phyloP scores from a whole-genome alignment of 116 monocot genomes.

The Trichopus zeylanicus region DNA sequence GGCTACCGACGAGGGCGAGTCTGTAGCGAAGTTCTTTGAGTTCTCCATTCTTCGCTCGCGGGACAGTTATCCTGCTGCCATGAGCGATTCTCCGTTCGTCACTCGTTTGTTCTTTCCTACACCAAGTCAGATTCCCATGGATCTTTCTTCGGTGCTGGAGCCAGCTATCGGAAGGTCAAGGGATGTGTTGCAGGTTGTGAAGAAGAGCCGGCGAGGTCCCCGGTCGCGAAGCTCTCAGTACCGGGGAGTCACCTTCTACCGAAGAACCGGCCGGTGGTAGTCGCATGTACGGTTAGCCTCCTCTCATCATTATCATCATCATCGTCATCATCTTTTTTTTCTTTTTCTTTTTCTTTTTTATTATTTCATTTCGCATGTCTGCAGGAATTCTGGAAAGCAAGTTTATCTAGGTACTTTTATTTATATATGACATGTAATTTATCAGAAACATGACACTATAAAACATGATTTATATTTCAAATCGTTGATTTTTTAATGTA shows the following conservation, averaged over 20 bases:
- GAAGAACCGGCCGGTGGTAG: conserved; percentile 93
- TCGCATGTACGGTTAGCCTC: conserved; percentile 73
- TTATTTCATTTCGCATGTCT: too few species aligned
- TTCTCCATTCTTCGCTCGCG: background rate
- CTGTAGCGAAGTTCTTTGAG: conserved; percentile 13
- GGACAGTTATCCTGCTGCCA: background rate
- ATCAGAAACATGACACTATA: too few species aligned
- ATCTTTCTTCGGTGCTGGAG: background rate
- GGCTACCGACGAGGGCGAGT: conserved; percentile 10
- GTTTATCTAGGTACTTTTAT: conserved; percentile 63
- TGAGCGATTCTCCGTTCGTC: conserved; percentile 6
- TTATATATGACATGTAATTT: background rate
- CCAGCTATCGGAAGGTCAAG: background rate
- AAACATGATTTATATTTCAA: background rate
- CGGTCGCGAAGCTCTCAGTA: conserved; percentile 90
- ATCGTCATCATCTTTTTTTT: too few species aligned
- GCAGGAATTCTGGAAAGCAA: conserved; percentile 93
- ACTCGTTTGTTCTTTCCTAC: conserved; percentile 75
- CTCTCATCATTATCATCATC: too few species aligned
- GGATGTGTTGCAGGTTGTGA: conserved; percentile 35
- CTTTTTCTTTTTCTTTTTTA: too few species aligned
- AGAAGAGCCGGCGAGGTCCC: conserved; percentile 87
- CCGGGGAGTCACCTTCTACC: conserved; percentile 86
- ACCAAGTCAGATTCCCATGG: background rate
- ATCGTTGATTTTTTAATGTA: background rate